Conservation (phyloP, 306 rosid species). For the Acacia acuminata region DNA sequence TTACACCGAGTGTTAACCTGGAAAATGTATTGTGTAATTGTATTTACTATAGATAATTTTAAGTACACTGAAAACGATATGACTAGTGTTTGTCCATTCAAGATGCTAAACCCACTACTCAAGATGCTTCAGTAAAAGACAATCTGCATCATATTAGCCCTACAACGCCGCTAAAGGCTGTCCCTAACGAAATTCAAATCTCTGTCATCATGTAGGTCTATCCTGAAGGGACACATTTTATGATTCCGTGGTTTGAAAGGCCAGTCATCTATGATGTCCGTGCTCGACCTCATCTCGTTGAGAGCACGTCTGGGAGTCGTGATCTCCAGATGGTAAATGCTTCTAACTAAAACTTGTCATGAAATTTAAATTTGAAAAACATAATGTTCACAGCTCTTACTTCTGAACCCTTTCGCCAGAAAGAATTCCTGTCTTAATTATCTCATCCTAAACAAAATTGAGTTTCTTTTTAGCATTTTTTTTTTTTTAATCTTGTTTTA, state of each 20-base stretch:
- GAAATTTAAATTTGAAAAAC: not conserved
- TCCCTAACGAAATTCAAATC: not conserved
- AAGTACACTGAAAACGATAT: not conserved
- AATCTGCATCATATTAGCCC: not conserved
- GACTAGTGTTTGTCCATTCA: not conserved
- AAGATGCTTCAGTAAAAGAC: not conserved
- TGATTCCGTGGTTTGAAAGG: slow-evolving; percentile 90
- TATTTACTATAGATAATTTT: not conserved
- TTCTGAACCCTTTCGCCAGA: not conserved
- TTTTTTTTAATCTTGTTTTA: not conserved
- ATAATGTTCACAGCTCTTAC: not conserved
- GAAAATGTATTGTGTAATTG: not conserved
- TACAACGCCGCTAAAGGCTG: not conserved
- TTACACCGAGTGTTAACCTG: not conserved
- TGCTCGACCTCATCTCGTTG: slow-evolving; percentile 67
- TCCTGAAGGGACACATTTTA: slow-evolving; percentile 88
- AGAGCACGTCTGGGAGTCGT: slow-evolving; percentile 80
- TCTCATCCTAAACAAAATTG: not conserved
- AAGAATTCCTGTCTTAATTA: not conserved
- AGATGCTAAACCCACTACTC: not conserved
- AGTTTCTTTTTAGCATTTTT: not conserved
- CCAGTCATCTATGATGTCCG: slow-evolving; percentile 89
- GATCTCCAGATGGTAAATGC: slow-evolving; percentile 78
- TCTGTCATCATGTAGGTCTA: slow-evolving; percentile 63
- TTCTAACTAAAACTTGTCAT: not conserved